Evolutionary conservation across 2,329 filamentous ascomycete genomes (phyloP).

Genomic region (Fusarium foetens): DNA sequence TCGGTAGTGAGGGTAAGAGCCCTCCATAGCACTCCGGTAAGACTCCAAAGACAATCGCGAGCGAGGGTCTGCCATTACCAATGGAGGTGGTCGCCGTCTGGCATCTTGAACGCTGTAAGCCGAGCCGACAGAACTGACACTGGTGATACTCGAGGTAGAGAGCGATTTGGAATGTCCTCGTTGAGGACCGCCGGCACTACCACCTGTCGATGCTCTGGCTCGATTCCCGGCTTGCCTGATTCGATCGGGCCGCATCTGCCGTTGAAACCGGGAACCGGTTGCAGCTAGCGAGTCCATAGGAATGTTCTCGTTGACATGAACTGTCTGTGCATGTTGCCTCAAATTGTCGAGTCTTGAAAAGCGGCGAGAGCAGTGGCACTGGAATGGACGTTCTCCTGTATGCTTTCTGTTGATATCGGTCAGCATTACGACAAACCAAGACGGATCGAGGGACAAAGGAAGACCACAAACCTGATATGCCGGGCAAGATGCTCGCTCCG

Average conservation of each 20-base stretch:
- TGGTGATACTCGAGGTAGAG: conserved; percentile 87
- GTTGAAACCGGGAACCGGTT: conserved; percentile 89
- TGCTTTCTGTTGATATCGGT: conserved; percentile 75
- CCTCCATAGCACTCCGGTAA: conserved; percentile 71
- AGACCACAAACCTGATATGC: conserved; percentile 78
- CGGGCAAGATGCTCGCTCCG: conserved; percentile 93
- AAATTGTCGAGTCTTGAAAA: conserved; percentile 96
- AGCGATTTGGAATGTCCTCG: conserved; percentile 87
- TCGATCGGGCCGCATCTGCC: conserved; percentile 89
- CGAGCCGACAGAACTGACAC: conserved; percentile 73
- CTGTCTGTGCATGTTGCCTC: conserved; percentile 95
- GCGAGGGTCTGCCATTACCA: conserved; percentile 83
- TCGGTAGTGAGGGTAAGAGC: conserved; percentile 68
- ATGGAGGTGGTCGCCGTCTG: conserved; percentile 79
- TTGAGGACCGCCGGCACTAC: conserved; percentile 75
- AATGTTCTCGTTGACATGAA: conserved; percentile 97
- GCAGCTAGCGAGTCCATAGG: conserved; percentile 93
- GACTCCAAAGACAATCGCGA: conserved; percentile 75
- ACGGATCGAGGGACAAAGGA: neutral
- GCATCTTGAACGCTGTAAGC: conserved; percentile 73
- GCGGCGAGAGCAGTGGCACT: conserved; percentile 91
- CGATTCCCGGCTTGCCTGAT: conserved; percentile 78
- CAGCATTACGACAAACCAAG: conserved; percentile 10
- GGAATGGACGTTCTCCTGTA: conserved; percentile 94
- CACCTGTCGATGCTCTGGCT: conserved; percentile 79